Evolutionary conservation across 78 protist genomes (phyloP), one percentile per base, ranked within the genome.

Genomic region (Mastigamoeba balamuthi): DNA sequence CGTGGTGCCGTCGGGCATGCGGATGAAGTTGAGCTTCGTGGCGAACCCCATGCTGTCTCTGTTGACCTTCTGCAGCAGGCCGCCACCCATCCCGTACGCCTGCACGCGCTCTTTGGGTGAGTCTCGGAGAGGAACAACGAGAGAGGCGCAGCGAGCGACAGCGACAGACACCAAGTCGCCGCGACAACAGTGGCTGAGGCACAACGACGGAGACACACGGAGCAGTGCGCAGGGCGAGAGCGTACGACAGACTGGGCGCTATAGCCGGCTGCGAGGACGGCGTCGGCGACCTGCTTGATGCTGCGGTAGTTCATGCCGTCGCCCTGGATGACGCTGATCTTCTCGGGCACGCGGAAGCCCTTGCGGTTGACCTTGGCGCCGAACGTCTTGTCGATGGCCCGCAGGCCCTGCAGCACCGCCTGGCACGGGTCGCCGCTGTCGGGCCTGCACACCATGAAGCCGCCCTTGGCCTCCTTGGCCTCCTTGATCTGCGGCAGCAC

Each of bases 11-110:
- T 41, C 44, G 27, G 58, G 0, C 66, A 28, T 17, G 36, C 3
- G 66, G 3, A 72, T 37, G 25, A 3, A 40, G 40, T 37, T 43
- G 38, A 40, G 42, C 67, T 41, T 41, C 6, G 63, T 41, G 25
- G 78, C 78, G 36, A 74, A 58, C 6, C 35, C 2, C 68, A 74
- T 41, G 0, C 41, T 58, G 69, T 74, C 78, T 2, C 78, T 40
- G 69, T 74, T 74, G 64, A 74, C 41, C 44, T 74, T 74, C 78
- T 65, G 69, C 41, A 74, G 78, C 40, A 74, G 78, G 69, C 58
- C 69, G 8, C 63, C 78, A 0, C 78, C 78, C 78, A 74, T 74
- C 2, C 78, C 78, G 44, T n/a, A n/a, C n/a, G n/a, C n/a, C n/a
- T n/a, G n/a, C n/a, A n/a, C n/a, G n/a, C n/a, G n/a, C n/a, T n/a